A percentile compares a stretch with the other conserved stretches of the same genome.
phyloP scores from a whole-genome alignment of 2,329 filamentous ascomycete genomes.

The Lasiodiplodia sp. region DNA sequence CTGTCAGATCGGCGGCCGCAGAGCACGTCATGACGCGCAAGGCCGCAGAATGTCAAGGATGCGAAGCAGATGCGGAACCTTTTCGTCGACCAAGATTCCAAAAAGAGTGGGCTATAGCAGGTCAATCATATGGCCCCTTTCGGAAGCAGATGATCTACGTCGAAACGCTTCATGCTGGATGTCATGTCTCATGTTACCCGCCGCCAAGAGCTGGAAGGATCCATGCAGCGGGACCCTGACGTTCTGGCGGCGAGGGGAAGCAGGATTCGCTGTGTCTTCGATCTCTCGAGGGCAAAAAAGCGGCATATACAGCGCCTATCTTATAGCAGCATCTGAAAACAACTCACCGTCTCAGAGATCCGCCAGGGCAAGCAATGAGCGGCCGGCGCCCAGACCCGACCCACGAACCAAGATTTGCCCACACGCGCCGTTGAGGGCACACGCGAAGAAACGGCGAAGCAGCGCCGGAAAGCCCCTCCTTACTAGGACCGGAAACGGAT shows the following conservation, averaged over 20 bases:
- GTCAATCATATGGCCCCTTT: slow-evolving; percentile 13
- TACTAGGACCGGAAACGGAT: neutral
- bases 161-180: slow-evolving; percentile 16
- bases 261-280: neutral
- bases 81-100: neutral
- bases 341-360: slow-evolving; percentile 16
- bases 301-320: slow-evolving; percentile 10
- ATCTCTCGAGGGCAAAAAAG: slow-evolving; percentile 7
- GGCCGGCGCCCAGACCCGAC: slow-evolving; percentile 9
- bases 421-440: slow-evolving; percentile 1
- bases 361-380: slow-evolving; percentile 7
- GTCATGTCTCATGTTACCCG: slow-evolving; percentile 5
- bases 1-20: neutral
- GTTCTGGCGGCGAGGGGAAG: neutral
- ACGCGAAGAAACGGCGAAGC: neutral
- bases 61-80: neutral
- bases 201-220: neutral
- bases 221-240: slow-evolving; percentile 3
- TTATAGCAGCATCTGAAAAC: slow-evolving; percentile 1
- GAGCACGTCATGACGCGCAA: neutral
- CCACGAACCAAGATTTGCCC: slow-evolving; percentile 16
- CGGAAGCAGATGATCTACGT: slow-evolving; percentile 12
- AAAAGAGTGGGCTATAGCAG: neutral
- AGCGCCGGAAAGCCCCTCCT: neutral
- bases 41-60: slow-evolving; percentile 5